Conservation (phyloP, 495 filamentous ascomycete species). For the Evernia prunastri region DNA sequence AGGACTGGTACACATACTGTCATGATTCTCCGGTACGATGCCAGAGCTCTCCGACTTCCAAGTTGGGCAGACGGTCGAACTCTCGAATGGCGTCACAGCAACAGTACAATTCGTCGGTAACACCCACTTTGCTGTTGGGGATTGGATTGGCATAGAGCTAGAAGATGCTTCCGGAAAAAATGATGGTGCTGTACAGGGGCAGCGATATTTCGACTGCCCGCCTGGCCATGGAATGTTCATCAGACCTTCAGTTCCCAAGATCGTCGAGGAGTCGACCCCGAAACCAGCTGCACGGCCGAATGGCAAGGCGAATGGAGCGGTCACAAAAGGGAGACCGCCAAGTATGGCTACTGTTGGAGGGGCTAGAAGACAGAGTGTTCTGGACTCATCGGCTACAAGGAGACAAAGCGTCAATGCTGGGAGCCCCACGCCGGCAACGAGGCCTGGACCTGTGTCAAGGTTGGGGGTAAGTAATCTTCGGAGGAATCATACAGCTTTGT, state of each 20-base stretch:
- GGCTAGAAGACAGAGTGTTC: slow-evolving; percentile 36
- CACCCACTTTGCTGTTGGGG: slow-evolving; percentile 70
- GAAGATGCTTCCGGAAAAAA: slow-evolving; percentile 84
- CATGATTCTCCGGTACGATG: slow-evolving; percentile 23
- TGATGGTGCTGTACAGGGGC: slow-evolving; percentile 82
- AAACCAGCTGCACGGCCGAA: slow-evolving; percentile 30
- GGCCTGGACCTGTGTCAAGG: slow-evolving; percentile 44
- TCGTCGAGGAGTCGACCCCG: slow-evolving; percentile 49
- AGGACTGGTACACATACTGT: neutral
- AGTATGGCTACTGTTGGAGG: slow-evolving; percentile 31
- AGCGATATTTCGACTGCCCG: slow-evolving; percentile 83
- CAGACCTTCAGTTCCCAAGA: slow-evolving; percentile 52
- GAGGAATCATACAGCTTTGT: slow-evolving; percentile 11
- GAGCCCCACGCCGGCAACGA: slow-evolving; percentile 58
- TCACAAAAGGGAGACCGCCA: slow-evolving; percentile 28
- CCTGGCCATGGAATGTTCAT: slow-evolving; percentile 85
- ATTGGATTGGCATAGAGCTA: slow-evolving; percentile 89
- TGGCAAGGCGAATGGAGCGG: slow-evolving; percentile 27
- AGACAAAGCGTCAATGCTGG: slow-evolving; percentile 61
- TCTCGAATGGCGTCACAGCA: slow-evolving; percentile 69
- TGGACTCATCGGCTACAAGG: slow-evolving; percentile 49
- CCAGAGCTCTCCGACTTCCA: slow-evolving; percentile 33
- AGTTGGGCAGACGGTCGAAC: slow-evolving; percentile 56
- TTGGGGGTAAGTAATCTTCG: slow-evolving; percentile 47
- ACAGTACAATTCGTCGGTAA: slow-evolving; percentile 74